Conservation (phyloP, 2,329 filamentous ascomycete species). For the Diaporthe citrichinensis region DNA sequence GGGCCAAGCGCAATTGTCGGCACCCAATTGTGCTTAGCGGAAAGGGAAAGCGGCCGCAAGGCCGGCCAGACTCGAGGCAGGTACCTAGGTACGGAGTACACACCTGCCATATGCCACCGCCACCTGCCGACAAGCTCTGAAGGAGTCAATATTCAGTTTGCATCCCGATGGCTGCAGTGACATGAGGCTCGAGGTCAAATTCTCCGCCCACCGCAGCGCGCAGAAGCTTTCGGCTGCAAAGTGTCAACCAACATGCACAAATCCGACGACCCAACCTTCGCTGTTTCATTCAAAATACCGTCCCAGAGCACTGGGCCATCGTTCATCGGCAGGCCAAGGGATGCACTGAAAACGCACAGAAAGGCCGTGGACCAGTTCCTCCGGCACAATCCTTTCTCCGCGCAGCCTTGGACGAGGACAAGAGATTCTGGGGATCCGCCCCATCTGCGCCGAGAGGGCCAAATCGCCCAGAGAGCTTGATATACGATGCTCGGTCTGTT, state of each 20-base stretch:
- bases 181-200: background rate
- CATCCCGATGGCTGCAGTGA: background rate
- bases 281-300: constrained; percentile 25
- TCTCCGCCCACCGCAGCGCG: background rate
- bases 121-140: background rate
- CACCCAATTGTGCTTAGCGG: background rate
- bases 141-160: background rate
- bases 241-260: constrained; percentile 1
- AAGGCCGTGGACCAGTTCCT: background rate
- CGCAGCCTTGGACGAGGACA: background rate
- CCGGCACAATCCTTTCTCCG: background rate
- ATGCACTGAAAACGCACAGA: background rate
- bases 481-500: constrained; percentile 6
- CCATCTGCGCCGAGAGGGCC: background rate
- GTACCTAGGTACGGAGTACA: background rate
- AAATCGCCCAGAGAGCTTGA: constrained; percentile 28
- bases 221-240: constrained; percentile 22
- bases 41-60: too few relatives aligned
- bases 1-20: constrained; percentile 3
- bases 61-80: background rate
- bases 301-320: constrained; percentile 30
- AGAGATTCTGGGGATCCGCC: background rate
- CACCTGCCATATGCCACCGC: background rate
- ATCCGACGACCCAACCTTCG: constrained; percentile 29
- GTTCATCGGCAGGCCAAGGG: background rate